Conservation (phyloP, 2,329 filamentous ascomycete species). For the Fusarium pseudonygamai region DNA sequence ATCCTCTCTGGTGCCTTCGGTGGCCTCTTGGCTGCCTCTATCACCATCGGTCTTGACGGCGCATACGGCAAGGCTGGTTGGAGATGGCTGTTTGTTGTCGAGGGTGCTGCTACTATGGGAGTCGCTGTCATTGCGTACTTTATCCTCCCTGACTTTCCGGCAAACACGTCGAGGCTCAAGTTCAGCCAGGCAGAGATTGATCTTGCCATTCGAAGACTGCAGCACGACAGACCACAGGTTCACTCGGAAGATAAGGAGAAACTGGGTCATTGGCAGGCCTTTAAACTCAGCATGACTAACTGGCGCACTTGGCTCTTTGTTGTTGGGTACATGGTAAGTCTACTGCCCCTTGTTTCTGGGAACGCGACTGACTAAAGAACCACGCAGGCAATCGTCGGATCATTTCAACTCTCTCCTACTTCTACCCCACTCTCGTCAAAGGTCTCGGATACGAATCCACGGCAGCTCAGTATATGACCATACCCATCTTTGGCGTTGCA, state of each 20-base stretch:
- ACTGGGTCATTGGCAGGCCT: neutral
- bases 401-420: neutral
- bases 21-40: neutral
- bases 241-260: neutral
- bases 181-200: neutral
- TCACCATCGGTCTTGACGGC: neutral
- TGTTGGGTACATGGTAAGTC: neutral
- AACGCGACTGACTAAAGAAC: no score
- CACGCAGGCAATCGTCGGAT: neutral
- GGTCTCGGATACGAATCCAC: neutral
- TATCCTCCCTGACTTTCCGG: neutral
- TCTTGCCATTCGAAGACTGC: neutral
- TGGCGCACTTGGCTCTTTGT: neutral
- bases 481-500: neutral
- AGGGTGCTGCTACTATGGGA: neutral
- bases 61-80: neutral
- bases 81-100: neutral
- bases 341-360: no score
- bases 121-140: neutral
- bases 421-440: neutral
- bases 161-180: neutral
- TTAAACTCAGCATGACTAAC: neutral
- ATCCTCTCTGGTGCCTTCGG: neutral
- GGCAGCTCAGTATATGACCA: neutral
- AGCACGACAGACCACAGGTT: neutral